Conservation (phyloP, 176 grass and related monocot species). For the Saccharum spontaneum region DNA sequence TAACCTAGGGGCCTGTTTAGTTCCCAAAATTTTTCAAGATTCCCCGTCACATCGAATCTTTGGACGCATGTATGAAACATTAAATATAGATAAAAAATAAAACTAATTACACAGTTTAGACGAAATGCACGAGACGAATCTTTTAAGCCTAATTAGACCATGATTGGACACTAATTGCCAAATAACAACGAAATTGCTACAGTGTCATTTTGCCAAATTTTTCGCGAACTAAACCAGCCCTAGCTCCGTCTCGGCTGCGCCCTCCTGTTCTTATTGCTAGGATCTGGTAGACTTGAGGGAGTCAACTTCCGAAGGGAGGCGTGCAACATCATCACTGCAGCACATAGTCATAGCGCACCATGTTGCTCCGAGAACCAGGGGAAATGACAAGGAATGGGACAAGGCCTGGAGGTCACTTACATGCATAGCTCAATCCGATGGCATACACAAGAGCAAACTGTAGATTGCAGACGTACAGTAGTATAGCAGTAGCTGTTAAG, state of each 20-base stretch:
- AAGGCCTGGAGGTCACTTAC: conserved; percentile 29
- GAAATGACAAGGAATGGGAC: neutral
- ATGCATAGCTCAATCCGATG: conserved; percentile 72
- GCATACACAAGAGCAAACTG: conserved; percentile 74
- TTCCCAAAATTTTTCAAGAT: too few species aligned
- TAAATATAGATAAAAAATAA: too few species aligned
- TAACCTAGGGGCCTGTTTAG: too few species aligned
- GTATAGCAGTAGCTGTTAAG: conserved; percentile 48
- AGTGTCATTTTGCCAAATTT: too few species aligned
- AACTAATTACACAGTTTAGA: too few species aligned
- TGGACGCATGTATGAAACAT: too few species aligned
- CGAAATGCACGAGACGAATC: too few species aligned
- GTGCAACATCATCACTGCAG: conserved; percentile 81
- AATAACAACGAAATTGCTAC: too few species aligned
- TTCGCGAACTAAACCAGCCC: too few species aligned
- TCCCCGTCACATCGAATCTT: too few species aligned
- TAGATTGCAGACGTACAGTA: conserved; percentile 76
- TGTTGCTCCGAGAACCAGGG: conserved; percentile 7
- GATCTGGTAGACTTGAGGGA: conserved; percentile 57
- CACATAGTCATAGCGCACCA: conserved; percentile 2
- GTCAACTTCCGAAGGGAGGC: conserved; percentile 87
- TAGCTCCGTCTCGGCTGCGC: conserved; percentile 43
- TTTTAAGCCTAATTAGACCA: too few species aligned
- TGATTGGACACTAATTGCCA: too few species aligned
- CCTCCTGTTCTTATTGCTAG: conserved; percentile 41